Evolutionary conservation across 2,329 filamentous ascomycete species (phyloP).

Genomic region (Ophiocordyceps unilateralis): DNA sequence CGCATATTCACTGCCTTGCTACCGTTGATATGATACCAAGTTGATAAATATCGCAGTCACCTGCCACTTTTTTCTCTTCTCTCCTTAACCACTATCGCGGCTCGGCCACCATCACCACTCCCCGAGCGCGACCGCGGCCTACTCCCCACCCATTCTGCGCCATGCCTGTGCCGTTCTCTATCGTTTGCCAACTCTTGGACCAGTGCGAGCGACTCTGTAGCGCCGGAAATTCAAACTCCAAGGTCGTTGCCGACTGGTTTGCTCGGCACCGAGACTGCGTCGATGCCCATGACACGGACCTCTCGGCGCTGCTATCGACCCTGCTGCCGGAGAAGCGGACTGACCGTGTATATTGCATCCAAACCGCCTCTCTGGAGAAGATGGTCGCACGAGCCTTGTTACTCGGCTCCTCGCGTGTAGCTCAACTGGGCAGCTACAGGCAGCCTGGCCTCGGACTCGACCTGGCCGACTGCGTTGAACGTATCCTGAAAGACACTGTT

Average conservation of each 20-base stretch:
- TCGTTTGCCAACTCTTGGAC: constrained; percentile 59
- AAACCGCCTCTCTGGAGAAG: constrained; percentile 41
- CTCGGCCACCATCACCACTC: too few relatives aligned
- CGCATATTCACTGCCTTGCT: too few relatives aligned
- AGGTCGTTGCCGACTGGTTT: constrained; percentile 50
- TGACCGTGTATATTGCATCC: constrained; percentile 62
- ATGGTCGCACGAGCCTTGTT: constrained; percentile 51
- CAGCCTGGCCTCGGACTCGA: constrained; percentile 41
- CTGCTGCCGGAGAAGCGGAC: constrained; percentile 60
- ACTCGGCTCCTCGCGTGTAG: constrained; percentile 42
- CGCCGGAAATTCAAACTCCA: constrained; percentile 13
- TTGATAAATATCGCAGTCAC: too few relatives aligned
- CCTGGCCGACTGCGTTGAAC: constrained; percentile 53
- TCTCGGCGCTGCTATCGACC: constrained; percentile 52
- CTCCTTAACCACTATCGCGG: too few relatives aligned
- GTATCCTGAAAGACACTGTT: constrained; percentile 44
- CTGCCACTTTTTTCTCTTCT: too few relatives aligned
- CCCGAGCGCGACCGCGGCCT: too few relatives aligned
- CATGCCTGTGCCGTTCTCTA: constrained; percentile 52
- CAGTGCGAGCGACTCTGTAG: constrained; percentile 33
- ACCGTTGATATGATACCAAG: too few relatives aligned
- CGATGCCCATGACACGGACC: constrained; percentile 35
- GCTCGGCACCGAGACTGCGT: constrained; percentile 39
- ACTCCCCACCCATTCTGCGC: too few relatives aligned
- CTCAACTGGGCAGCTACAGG: constrained; percentile 46